Conservation (phyloP, 106 monocot genomes). For the Triglochin maritima region DNA sequence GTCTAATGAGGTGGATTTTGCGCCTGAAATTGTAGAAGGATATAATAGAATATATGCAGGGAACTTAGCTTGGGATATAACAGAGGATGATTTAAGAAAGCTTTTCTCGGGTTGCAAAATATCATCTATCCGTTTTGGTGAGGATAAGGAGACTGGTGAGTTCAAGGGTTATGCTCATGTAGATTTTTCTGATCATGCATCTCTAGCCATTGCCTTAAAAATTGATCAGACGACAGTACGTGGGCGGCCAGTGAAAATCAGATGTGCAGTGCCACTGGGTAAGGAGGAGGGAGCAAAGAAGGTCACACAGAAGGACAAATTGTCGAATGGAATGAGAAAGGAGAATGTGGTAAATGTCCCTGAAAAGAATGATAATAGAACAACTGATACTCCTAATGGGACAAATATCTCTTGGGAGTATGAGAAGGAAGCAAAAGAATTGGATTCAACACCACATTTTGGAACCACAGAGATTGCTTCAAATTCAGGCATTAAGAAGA, state of each 20-base stretch:
- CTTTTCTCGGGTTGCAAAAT: conserved; percentile 68
- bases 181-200: conserved; percentile 54
- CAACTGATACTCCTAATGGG: neutral
- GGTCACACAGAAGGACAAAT: neutral
- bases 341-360: neutral
- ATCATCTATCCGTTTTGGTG: conserved; percentile 55
- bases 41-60: conserved; percentile 86
- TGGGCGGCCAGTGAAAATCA: conserved; percentile 68
- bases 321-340: neutral
- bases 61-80: conserved; percentile 81
- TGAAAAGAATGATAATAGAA: neutral
- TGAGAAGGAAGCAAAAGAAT: neutral
- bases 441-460: neutral
- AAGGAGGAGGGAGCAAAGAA: conserved; percentile 3
- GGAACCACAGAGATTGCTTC: neutral
- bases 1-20: conserved; percentile 39
- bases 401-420: too few species aligned
- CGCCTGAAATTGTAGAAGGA: conserved; percentile 69
- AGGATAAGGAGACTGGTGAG: conserved; percentile 71
- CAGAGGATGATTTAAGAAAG: conserved; percentile 66
- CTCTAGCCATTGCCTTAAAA: conserved; percentile 56
- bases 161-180: conserved; percentile 95
- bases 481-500: conserved; percentile 36
- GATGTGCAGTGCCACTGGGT: conserved; percentile 68
- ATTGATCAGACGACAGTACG: conserved; percentile 61